Base-by-base conservation (phyloP, 257 asterid genomes). In the Penstemon eatonii region DNA sequence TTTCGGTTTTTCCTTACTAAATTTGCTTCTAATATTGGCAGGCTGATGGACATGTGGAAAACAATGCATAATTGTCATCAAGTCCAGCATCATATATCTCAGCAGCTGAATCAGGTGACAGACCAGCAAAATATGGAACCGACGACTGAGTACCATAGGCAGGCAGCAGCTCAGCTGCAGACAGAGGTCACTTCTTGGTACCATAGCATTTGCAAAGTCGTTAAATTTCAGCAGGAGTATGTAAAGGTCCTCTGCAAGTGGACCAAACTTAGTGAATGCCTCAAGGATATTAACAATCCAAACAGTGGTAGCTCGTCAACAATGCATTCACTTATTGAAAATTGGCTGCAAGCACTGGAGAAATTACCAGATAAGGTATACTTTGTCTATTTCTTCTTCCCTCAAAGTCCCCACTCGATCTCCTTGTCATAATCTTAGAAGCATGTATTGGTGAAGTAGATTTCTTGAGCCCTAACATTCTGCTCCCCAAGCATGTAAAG, bases 161-260 rank as follows among this genome's bases (percentile, higher is more conserved):
- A 83, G 77, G 95, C 97, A 72, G 92, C 92, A 33, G 80, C 77
- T 63, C 97, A 90, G 91, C 88, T 90, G 44, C 85, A 85, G 73
- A 75, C 82, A 15, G 97, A 90, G 80, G 91, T 90, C 60, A 67
- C 80, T 10, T 87, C 85, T 5, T 90, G 96, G 97, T 72, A 79
- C 81, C 70, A 65, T 65, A 90, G 85, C 79, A 84, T 90, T 55
- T 78, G 84, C 80, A 86, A 80, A 59, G 87, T 90, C 18, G 74
- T 85, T 3, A 86, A 80, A 69, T 88, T 77, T 71, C 96, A 90
- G 76, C 76, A 74, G 4, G 95, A 90, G 65, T 90, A 88, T 43
- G 85, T 81, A 40, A 85, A 65, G 44, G 69, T 79, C 61, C 85
- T 90, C 74, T 65, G 82, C 72, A 80, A 75, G 60, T 90, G 96